A percentile compares a stretch with the other conserved stretches of the same genome.
Conservation (phyloP, 2,329 filamentous ascomycete species). For the Botrytis byssoidea region DNA sequence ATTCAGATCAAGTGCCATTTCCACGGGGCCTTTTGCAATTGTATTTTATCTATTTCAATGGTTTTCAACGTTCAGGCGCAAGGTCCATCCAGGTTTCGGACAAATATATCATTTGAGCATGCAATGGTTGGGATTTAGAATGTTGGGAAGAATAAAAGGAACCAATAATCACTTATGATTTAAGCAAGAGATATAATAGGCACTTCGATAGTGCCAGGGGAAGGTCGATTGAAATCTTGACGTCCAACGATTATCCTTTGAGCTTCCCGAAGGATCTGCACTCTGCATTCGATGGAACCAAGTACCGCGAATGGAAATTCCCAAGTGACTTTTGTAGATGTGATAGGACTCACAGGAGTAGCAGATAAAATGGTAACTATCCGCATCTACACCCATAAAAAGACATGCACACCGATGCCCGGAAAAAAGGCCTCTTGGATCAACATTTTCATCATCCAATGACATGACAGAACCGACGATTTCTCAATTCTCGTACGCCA, state of each 20-base stretch:
- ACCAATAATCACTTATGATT: background rate
- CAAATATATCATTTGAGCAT: background rate
- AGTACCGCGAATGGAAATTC: constrained; percentile 29
- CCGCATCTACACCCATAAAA: background rate
- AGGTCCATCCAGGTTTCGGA: constrained; percentile 6
- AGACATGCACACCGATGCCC: background rate
- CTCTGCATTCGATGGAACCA: constrained; percentile 1
- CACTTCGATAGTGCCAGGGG: background rate
- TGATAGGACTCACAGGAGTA: constrained; percentile 27
- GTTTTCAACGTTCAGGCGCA: background rate
- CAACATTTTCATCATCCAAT: constrained; percentile 9
- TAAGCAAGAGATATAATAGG: background rate
- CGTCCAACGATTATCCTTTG: constrained; percentile 13
- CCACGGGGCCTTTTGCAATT: background rate
- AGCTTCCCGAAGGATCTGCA: constrained; percentile 14
- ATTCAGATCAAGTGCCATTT: constrained; percentile 7
- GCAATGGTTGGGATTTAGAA: background rate
- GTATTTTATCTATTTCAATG: constrained; percentile 4
- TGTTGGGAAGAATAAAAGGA: background rate
- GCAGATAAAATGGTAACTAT: background rate
- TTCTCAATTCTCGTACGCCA: constrained; percentile 4
- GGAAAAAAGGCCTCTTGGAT: background rate
- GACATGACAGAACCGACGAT: background rate
- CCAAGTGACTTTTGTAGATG: constrained; percentile 25
- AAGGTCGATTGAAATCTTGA: background rate